Conservation (phyloP, 371 early-diverging fungal species). For the Entomophthora muscae region DNA sequence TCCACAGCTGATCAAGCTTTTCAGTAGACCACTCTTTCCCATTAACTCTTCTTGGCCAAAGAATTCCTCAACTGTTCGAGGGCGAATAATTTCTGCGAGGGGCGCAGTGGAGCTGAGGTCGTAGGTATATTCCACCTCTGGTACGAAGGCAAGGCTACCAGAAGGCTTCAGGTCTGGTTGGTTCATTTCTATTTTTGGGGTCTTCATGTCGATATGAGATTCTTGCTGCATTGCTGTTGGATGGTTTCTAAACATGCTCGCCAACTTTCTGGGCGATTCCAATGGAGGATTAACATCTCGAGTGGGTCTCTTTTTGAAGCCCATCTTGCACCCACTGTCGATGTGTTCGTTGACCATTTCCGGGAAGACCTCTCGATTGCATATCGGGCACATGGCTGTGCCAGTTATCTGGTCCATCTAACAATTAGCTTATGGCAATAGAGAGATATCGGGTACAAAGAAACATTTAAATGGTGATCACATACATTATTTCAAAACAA, state of each 20-base stretch:
- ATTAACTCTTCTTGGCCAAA: conserved; percentile 56
- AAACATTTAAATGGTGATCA: too few species aligned
- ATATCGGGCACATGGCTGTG: conserved; percentile 15
- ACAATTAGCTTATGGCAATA: too few species aligned
- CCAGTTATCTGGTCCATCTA: too few species aligned
- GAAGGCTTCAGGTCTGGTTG: not conserved
- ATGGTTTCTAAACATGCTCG: not conserved
- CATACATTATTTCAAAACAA: too few species aligned
- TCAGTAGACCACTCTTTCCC: conserved; percentile 38
- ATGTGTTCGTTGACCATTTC: conserved; percentile 14
- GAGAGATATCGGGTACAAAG: too few species aligned
- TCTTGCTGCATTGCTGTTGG: too few species aligned
- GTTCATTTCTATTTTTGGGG: too few species aligned
- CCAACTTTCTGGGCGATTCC: not conserved
- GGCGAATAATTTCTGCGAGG: conserved; percentile 43
- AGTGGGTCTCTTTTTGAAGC: not conserved
- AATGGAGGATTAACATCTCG: too few species aligned
- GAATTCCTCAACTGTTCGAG: conserved; percentile 35
- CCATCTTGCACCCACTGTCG: conserved; percentile 11
- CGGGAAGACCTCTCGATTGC: conserved; percentile 1
- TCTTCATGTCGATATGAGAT: too few species aligned
- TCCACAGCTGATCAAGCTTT: conserved; percentile 36
- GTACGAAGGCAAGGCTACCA: too few species aligned
- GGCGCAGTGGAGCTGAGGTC: conserved; percentile 12
- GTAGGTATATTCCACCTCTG: too few species aligned